Evolutionary conservation across 805 yeast genomes (phyloP).

Genomic region (Yarrowia sp.): DNA sequence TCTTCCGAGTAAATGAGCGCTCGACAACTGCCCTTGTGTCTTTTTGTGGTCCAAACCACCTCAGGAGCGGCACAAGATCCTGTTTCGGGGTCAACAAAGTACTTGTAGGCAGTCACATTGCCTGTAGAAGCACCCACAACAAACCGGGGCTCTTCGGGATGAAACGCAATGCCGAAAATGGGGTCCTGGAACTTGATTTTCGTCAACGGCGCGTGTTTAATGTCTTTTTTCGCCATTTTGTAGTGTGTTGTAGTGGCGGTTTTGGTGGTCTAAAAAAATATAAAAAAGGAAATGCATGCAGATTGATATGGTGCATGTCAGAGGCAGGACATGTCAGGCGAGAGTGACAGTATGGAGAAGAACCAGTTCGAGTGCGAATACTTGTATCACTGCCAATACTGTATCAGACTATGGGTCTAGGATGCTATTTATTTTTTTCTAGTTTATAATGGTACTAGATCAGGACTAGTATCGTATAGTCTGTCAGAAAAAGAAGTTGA

Average conservation of each 20-base stretch:
- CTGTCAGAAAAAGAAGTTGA: too few species aligned
- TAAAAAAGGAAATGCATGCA: neutral
- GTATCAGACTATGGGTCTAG: too few species aligned
- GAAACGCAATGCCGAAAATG: constrained; percentile 71
- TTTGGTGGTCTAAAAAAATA: neutral
- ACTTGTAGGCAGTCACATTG: constrained; percentile 58
- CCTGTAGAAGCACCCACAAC: constrained; percentile 82
- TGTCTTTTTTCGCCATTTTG: neutral
- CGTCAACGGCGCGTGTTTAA: neutral
- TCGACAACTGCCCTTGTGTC: constrained; percentile 89
- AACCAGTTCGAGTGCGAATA: too few species aligned
- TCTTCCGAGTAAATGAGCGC: constrained; percentile 62
- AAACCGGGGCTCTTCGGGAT: constrained; percentile 64
- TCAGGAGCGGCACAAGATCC: constrained; percentile 26
- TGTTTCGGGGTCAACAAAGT: constrained; percentile 49
- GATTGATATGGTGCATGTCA: neutral
- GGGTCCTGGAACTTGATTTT: constrained; percentile 37
- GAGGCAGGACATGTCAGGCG: too few species aligned
- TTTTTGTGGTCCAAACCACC: constrained; percentile 71
- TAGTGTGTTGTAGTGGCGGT: neutral
- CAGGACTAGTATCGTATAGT: too few species aligned
- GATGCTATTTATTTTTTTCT: too few species aligned
- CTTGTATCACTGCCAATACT: too few species aligned
- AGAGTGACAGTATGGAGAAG: too few species aligned
- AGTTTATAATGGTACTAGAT: too few species aligned